phyloP scores from a whole-genome alignment of 169 alveolate species.

The Eimeria brunetti region DNA sequence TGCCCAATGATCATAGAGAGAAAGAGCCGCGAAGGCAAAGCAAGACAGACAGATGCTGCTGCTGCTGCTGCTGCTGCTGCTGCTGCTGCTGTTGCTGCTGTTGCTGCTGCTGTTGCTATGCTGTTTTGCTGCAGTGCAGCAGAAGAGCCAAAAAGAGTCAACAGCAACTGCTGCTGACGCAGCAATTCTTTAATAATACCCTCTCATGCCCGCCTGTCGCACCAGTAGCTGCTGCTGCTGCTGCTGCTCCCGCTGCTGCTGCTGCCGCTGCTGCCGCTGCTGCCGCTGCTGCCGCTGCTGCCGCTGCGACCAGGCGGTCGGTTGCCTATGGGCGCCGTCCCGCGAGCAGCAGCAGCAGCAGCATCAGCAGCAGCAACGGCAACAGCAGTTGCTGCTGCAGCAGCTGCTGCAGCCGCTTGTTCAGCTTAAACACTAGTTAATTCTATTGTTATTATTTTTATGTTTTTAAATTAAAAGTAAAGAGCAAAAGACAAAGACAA shows the following conservation, averaged over 20 bases:
- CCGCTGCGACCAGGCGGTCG: not conserved
- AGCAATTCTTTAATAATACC: not conserved
- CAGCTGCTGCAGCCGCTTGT: not conserved
- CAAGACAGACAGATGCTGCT: too few relatives aligned
- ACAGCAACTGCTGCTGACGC: constrained; percentile 35
- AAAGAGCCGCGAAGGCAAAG: too few relatives aligned
- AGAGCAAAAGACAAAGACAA: too few relatives aligned
- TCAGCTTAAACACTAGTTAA: not conserved
- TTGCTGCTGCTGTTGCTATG: not conserved
- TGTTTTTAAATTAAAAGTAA: not conserved
- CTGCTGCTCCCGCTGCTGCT: constrained; percentile 25
- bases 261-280: constrained; percentile 20
- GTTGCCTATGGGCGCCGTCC: not conserved
- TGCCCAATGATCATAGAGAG: too few relatives aligned
- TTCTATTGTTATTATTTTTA: not conserved
- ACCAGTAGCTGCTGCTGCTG: not conserved
- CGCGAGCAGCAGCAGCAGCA: constrained; percentile 43
- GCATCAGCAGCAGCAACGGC: constrained; percentile 4
- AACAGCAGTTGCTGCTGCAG: not conserved
- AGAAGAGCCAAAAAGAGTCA: not conserved
- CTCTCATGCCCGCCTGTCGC: not conserved
- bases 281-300: constrained; percentile 17
- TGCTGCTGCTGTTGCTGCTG: not conserved
- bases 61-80: not conserved
- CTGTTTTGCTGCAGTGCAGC: constrained; percentile 25